Percentiles rank a stretch among this genome's conserved stretches.
These are phyloP conservation scores for Suillus decipiens DNA, from an alignment of 768 basidiomycete genomes.

Conservation along the genomic window DNA sequence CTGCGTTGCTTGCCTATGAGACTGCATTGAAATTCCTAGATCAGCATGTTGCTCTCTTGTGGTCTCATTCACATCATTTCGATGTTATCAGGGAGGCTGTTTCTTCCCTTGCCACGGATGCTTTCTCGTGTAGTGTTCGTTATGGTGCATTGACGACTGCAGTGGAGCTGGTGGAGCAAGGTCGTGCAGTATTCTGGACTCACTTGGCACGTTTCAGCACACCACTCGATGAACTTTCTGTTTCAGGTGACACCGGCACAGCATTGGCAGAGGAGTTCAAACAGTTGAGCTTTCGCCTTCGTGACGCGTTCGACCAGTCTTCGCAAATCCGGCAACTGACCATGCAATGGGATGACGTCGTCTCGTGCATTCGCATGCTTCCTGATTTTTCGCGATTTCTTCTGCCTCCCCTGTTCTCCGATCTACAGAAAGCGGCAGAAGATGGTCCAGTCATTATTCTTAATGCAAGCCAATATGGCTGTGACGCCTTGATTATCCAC, in stretches of 20 bases:
- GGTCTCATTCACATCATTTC: not conserved
- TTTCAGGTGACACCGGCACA: not conserved
- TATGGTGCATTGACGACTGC: not conserved
- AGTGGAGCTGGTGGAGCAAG: slow-evolving; percentile 19
- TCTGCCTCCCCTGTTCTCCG: too few species aligned
- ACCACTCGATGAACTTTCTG: slow-evolving; percentile 21
- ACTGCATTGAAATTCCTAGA: not conserved
- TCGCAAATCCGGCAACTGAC: too few species aligned
- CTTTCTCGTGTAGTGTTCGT: not conserved
- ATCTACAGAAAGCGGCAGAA: too few species aligned
- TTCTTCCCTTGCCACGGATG: not conserved
- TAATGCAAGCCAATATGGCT: too few species aligned
- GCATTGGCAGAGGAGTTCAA: not conserved
- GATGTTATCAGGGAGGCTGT: not conserved
- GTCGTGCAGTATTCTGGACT: slow-evolving; percentile 28
- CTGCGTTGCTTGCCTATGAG: not conserved
- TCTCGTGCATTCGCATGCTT: too few species aligned
- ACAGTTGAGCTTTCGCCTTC: not conserved
- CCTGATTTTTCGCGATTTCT: too few species aligned
- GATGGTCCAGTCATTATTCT: too few species aligned
- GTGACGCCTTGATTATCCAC: too few species aligned
- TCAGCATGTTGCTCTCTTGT: not conserved
- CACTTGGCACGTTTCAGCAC: slow-evolving; percentile 27
- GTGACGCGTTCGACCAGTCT: too few species aligned
- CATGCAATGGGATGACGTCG: too few species aligned